Conservation (phyloP, 1,139 yeast genomes). For the Spathaspora sp. region DNA sequence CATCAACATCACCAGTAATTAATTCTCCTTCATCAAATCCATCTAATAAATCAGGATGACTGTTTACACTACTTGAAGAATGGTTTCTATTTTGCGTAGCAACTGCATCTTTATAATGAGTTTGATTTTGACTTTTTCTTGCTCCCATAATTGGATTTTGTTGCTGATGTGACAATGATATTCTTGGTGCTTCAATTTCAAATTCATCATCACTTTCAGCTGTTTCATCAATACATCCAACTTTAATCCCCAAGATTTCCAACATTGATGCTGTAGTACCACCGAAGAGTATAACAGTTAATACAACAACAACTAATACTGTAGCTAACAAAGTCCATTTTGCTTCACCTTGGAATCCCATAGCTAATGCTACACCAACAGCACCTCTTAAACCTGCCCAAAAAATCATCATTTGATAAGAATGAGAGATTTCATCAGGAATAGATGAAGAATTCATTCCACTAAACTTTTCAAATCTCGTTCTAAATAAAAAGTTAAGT, state of each 20-base stretch:
- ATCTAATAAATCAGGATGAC: slow-evolving; percentile 6
- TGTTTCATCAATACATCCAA: slow-evolving; percentile 82
- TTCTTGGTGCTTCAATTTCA: slow-evolving; percentile 72
- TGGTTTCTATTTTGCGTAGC: slow-evolving; percentile 4
- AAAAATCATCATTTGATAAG: slow-evolving; percentile 97
- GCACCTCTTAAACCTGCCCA: slow-evolving; percentile 99
- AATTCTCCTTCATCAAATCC: slow-evolving; percentile 37
- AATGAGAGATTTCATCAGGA: slow-evolving; percentile 90
- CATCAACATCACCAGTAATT: slow-evolving; percentile 42
- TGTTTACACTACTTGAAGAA: slow-evolving; percentile 2
- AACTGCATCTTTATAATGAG: slow-evolving; percentile 13
- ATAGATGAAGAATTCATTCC: slow-evolving; percentile 19
- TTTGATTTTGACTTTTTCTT: slow-evolving; percentile 2
- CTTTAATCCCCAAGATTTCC: slow-evolving; percentile 87
- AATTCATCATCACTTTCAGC: slow-evolving; percentile 88
- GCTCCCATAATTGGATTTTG: background rate
- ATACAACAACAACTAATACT: slow-evolving; percentile 91
- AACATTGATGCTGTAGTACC: slow-evolving; percentile 99
- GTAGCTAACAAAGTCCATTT: slow-evolving; percentile 90
- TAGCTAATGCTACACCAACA: slow-evolving; percentile 97
- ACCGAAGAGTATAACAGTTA: slow-evolving; percentile 94
- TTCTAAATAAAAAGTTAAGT: slow-evolving; percentile 74
- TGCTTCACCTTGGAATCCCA: slow-evolving; percentile 94
- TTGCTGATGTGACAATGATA: slow-evolving; percentile 8
- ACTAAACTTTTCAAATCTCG: slow-evolving; percentile 46